phyloP scores from a whole-genome alignment of 2,329 filamentous ascomycete species.

The Aspergillus chevalieri region DNA sequence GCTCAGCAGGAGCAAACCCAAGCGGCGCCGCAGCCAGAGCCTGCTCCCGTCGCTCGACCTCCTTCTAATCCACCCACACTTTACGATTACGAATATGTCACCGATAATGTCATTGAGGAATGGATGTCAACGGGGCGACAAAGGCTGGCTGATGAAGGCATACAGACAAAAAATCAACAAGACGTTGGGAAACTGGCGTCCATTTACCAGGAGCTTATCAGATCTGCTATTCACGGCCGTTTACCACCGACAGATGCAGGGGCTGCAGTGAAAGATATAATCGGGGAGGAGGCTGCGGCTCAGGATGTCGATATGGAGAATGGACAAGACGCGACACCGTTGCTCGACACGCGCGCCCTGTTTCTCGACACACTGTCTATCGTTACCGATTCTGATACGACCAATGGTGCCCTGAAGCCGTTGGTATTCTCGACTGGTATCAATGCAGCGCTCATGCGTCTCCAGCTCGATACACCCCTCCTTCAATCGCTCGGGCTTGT shows the following conservation, averaged over 20 bases:
- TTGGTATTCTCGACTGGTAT: constrained; percentile 70
- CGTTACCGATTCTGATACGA: constrained; percentile 64
- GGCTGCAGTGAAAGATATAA: constrained; percentile 64
- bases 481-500: constrained; percentile 73
- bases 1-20: not conserved
- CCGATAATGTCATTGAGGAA: constrained; percentile 57
- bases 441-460: constrained; percentile 65
- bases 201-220: constrained; percentile 79
- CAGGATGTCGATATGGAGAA: constrained; percentile 43
- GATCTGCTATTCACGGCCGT: constrained; percentile 64
- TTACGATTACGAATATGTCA: constrained; percentile 72
- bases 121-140: constrained; percentile 66
- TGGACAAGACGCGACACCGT: constrained; percentile 31
- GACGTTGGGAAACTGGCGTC: constrained; percentile 63
- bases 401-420: constrained; percentile 53
- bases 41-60: constrained; percentile 9
- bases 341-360: constrained; percentile 59
- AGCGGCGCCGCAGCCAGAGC: constrained; percentile 12
- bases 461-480: constrained; percentile 72
- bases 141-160: constrained; percentile 59
- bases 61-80: constrained; percentile 21
- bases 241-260: constrained; percentile 66
- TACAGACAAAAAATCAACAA: constrained; percentile 59
- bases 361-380: constrained; percentile 82
- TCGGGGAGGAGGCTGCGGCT: constrained; percentile 50